Evolutionary conservation across 345 rosid genomes (phyloP).

Genomic region (Moricandia moricandioides): DNA sequence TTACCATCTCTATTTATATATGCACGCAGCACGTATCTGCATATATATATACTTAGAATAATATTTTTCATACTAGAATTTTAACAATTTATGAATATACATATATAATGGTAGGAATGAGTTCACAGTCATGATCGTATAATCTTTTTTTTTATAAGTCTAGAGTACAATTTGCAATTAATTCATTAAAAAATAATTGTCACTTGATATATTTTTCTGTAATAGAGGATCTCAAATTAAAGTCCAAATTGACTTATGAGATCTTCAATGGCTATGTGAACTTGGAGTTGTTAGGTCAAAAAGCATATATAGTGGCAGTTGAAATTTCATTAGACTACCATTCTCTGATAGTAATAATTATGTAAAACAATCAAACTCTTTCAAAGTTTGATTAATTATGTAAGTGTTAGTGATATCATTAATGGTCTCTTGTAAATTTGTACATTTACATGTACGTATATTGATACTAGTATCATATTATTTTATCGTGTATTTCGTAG

Average conservation of each 20-base stretch:
- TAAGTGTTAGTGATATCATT: background rate
- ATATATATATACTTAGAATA: background rate
- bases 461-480: background rate
- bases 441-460: background rate
- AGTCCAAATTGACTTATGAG: background rate
- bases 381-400: background rate
- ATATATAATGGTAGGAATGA: background rate
- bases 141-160: background rate
- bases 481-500: background rate
- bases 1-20: background rate
- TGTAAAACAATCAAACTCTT: background rate
- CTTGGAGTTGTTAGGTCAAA: background rate
- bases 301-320: background rate
- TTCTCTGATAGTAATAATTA: background rate
- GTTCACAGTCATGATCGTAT: background rate
- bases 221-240: background rate
- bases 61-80: background rate
- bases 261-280: background rate
- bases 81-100: background rate
- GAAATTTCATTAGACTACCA: background rate
- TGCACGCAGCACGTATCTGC: background rate
- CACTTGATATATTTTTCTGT: background rate
- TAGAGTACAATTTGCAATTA: constrained; percentile 1
- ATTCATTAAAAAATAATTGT: background rate
- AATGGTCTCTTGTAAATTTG: background rate